phyloP scores from a whole-genome alignment of 1,284 basidiomycete species.

The Naganishia cerealis region DNA sequence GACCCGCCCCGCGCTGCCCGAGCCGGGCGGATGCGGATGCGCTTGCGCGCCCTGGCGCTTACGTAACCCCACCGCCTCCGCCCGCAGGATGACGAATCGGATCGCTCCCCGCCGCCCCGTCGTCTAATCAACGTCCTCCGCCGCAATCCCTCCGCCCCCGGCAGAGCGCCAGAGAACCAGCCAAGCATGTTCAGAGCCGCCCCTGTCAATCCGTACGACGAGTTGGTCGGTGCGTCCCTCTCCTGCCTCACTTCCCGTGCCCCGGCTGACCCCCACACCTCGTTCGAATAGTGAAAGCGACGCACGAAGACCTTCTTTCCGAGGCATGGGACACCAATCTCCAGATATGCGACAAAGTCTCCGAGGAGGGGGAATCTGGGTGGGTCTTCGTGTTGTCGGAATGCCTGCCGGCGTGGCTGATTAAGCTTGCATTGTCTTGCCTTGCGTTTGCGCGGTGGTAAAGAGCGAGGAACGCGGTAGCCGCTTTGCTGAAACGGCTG shows the following conservation, averaged over 20 bases:
- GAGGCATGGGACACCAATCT: slow-evolving; percentile 97
- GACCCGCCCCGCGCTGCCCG: too few species aligned
- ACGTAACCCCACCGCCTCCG: too few species aligned
- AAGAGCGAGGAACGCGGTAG: slow-evolving; percentile 83
- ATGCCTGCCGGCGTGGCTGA: slow-evolving; percentile 2
- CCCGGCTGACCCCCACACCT: slow-evolving; percentile 3
- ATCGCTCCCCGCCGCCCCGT: too few species aligned
- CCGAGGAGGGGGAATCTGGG: slow-evolving; percentile 81
- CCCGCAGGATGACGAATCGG: slow-evolving; percentile 22
- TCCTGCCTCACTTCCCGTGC: neutral
- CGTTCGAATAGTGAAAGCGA: slow-evolving; percentile 72
- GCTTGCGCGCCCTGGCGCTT: too few species aligned
- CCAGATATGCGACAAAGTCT: slow-evolving; percentile 94
- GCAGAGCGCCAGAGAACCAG: neutral
- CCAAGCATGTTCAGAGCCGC: slow-evolving; percentile 55
- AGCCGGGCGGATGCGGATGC: too few species aligned
- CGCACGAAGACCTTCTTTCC: slow-evolving; percentile 86
- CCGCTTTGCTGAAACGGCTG: slow-evolving; percentile 82
- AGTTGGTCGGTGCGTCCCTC: slow-evolving; percentile 76
- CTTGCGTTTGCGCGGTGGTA: slow-evolving; percentile 3
- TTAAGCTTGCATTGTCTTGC: neutral
- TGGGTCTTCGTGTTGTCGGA: slow-evolving; percentile 55
- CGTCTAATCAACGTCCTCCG: neutral
- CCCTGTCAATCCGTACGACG: slow-evolving; percentile 78
- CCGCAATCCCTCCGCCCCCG: too few species aligned